Conservation (phyloP, 78 protist genomes). For the Kipferlia bialata region DNA sequence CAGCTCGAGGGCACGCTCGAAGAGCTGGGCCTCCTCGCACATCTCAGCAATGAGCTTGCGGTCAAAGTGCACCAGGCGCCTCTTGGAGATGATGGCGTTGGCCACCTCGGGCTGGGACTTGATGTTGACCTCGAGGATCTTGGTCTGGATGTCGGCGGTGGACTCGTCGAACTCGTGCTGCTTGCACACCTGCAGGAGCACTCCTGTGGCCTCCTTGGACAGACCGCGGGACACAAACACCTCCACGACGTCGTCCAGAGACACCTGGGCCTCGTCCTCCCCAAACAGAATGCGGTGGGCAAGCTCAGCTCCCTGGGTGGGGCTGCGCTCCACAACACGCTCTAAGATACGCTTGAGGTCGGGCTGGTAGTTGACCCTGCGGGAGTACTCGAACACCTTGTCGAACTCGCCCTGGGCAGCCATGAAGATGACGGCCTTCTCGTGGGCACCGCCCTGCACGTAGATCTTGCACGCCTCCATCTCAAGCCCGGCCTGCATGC, state of each 20-base stretch:
- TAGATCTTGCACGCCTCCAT: slow-evolving; percentile 71
- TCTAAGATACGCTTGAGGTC: neutral
- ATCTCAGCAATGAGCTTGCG: slow-evolving; percentile 61
- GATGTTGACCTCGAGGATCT: slow-evolving; percentile 83
- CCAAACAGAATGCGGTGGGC: slow-evolving; percentile 50
- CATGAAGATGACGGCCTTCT: slow-evolving; percentile 70
- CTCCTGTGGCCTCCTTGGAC: slow-evolving; percentile 70
- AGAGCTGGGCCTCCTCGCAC: slow-evolving; percentile 89
- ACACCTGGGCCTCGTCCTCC: slow-evolving; percentile 50
- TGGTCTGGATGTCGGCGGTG: slow-evolving; percentile 83
- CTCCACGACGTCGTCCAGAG: slow-evolving; percentile 64
- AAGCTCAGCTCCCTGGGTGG: neutral
- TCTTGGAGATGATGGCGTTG: slow-evolving; percentile 4
- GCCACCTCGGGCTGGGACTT: slow-evolving; percentile 53
- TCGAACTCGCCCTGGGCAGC: slow-evolving; percentile 71
- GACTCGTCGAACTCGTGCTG: slow-evolving; percentile 48
- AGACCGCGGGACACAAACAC: slow-evolving; percentile 53
- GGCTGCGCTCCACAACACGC: neutral
- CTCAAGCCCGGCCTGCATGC: slow-evolving; percentile 44
- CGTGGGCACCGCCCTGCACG: slow-evolving; percentile 54
- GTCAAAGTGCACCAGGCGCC: slow-evolving; percentile 82
- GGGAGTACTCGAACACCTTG: slow-evolving; percentile 72
- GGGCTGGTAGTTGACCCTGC: slow-evolving; percentile 59
- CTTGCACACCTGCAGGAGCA: slow-evolving; percentile 83
- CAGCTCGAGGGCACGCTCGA: slow-evolving; percentile 83